Conservation (phyloP, 2,329 filamentous ascomycete genomes). For the Phoma sp. region DNA sequence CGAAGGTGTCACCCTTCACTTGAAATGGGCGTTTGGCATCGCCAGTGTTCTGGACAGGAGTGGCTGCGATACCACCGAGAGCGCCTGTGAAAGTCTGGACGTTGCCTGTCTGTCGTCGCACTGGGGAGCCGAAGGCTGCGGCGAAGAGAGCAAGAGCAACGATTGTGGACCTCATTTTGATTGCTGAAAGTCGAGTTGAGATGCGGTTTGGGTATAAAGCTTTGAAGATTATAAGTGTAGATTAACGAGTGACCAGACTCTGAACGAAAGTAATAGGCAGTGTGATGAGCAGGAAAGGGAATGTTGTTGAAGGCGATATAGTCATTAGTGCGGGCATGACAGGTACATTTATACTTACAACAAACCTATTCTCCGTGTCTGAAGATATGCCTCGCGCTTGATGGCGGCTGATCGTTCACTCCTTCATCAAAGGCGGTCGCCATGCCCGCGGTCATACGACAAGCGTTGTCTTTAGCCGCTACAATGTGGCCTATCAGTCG, state of each 20-base stretch:
- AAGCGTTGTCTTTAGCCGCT: no score
- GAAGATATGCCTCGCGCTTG: neutral
- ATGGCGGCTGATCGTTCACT: neutral
- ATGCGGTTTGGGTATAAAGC: neutral
- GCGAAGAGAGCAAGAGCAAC: conserved; percentile 7
- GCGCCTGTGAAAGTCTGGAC: conserved; percentile 53
- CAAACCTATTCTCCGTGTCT: neutral
- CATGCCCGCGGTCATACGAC: no score
- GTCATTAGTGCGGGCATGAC: neutral
- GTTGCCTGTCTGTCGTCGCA: conserved; percentile 24
- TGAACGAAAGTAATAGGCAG: conserved; percentile 1
- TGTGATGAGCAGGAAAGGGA: neutral
- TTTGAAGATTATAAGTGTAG: neutral
- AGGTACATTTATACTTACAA: neutral
- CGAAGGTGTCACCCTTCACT: conserved; percentile 55
- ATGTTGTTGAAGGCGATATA: neutral
- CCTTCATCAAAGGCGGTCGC: neutral
- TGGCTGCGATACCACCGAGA: conserved; percentile 62
- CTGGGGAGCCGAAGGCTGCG: neutral
- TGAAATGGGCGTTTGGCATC: conserved; percentile 54
- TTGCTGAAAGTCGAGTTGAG: neutral
- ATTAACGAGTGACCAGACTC: conserved; percentile 16
- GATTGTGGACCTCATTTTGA: conserved; percentile 5
- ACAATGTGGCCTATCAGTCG: no score
- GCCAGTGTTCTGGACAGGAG: conserved; percentile 59